These are phyloP conservation scores for Stemphylium lycopersici DNA, from an alignment of 2,329 filamentous ascomycete species.

Conservation along the genomic window DNA sequence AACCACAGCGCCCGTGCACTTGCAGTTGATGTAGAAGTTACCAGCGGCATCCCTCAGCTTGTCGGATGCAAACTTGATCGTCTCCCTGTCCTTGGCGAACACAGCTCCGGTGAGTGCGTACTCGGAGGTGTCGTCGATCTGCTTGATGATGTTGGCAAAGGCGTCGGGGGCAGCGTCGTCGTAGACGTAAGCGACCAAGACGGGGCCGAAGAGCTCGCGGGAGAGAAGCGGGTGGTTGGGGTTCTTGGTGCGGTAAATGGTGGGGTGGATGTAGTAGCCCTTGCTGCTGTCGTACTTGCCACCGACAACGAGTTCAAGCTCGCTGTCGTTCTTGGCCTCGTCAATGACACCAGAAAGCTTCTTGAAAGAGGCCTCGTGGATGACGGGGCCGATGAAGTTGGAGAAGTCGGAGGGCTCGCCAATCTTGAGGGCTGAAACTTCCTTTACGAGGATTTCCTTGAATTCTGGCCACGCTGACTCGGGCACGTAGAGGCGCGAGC, in stretches of 20 bases:
- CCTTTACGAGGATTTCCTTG: slow-evolving; percentile 68
- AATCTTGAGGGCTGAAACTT: slow-evolving; percentile 72
- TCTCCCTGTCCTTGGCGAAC: slow-evolving; percentile 72
- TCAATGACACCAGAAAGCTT: slow-evolving; percentile 80
- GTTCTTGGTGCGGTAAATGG: slow-evolving; percentile 77
- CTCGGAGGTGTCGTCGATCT: slow-evolving; percentile 74
- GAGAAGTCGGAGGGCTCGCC: slow-evolving; percentile 72
- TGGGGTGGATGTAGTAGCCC: slow-evolving; percentile 85
- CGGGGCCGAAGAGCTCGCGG: slow-evolving; percentile 82
- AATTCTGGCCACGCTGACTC: slow-evolving; percentile 76
- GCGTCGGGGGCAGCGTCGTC: slow-evolving; percentile 67
- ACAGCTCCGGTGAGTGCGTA: slow-evolving; percentile 80
- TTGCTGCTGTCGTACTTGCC: slow-evolving; percentile 78
- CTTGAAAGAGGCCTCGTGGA: slow-evolving; percentile 81
- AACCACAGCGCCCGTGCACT: slow-evolving; percentile 63
- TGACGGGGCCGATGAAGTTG: slow-evolving; percentile 88
- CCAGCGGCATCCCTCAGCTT: slow-evolving; percentile 74
- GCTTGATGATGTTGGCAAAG: slow-evolving; percentile 64
- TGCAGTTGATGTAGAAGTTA: slow-evolving; percentile 88
- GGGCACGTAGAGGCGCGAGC: slow-evolving; percentile 79
- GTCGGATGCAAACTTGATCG: slow-evolving; percentile 72
- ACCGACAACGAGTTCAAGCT: slow-evolving; percentile 75
- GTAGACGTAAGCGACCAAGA: slow-evolving; percentile 78
- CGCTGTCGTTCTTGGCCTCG: slow-evolving; percentile 74
- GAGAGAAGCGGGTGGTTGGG: slow-evolving; percentile 75